Conservation (phyloP, 495 filamentous ascomycete species). For the Penicillium subrubescens region DNA sequence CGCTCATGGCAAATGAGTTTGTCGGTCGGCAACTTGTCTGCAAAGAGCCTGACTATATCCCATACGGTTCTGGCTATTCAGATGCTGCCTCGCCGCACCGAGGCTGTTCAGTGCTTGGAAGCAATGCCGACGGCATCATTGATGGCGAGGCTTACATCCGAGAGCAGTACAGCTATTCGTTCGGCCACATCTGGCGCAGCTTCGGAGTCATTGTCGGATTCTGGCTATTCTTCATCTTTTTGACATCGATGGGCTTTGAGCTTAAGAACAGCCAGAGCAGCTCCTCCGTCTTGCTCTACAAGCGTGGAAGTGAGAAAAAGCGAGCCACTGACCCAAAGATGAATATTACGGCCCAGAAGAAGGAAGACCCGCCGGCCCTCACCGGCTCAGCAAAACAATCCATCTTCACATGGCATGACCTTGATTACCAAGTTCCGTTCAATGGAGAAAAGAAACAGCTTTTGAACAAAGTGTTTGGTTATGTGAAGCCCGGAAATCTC, state of each 20-base stretch:
- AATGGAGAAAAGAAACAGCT: slow-evolving; percentile 55
- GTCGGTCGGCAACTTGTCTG: slow-evolving; percentile 76
- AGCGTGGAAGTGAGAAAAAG: slow-evolving; percentile 51
- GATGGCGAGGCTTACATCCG: slow-evolving; percentile 65
- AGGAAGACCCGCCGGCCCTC: slow-evolving; percentile 24
- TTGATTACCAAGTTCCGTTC: slow-evolving; percentile 69
- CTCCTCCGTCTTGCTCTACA: slow-evolving; percentile 63
- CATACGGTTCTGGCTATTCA: slow-evolving; percentile 62
- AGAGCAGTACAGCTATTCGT: slow-evolving; percentile 63
- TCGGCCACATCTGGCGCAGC: slow-evolving; percentile 71
- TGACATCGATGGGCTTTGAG: slow-evolving; percentile 68
- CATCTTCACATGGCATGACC: slow-evolving; percentile 58
- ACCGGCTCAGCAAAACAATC: slow-evolving; percentile 33
- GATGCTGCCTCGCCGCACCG: slow-evolving; percentile 62
- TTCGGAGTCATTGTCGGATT: slow-evolving; percentile 79
- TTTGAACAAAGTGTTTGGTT: slow-evolving; percentile 74
- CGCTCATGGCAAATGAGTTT: slow-evolving; percentile 92
- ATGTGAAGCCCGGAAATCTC: slow-evolving; percentile 75
- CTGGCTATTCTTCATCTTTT: slow-evolving; percentile 66
- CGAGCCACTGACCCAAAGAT: slow-evolving; percentile 30
- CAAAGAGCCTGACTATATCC: slow-evolving; percentile 63
- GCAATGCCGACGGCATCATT: slow-evolving; percentile 56
- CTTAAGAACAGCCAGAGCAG: slow-evolving; percentile 63
- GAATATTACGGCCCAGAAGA: neutral
- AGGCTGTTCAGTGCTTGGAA: slow-evolving; percentile 72